Evolutionary conservation across 2,329 filamentous ascomycete species (phyloP), one percentile per base, ranked within the genome.

Genomic region (Paradendryphiella salina): DNA sequence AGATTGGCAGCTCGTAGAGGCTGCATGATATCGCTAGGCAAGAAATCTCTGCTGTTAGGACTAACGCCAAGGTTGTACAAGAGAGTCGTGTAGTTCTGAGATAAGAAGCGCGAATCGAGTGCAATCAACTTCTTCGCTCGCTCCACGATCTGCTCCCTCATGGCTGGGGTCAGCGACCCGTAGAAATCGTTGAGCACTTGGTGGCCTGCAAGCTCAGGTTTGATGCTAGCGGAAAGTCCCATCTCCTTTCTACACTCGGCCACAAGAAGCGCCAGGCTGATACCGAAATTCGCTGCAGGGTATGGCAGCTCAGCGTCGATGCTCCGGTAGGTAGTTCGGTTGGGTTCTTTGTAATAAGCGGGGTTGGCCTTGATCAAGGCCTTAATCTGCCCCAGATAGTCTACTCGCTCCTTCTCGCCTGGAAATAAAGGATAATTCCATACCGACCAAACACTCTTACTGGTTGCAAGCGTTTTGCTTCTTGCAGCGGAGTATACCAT

Each of bases 11-110:
- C 50, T 38, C 65, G 60, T 7, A 70, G 50, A 17, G 59, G 48
- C 9, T 59, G 32, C 32, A 66, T 50, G 2, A 69, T 61, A 29
- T 69, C 65, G 42, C 66, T 61, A 10, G 65, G 61, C 14, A 69
- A 53, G 35, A 67, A 15, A 18, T 54, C 49, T 36, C 23, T 59
- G 43, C 40, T 42, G 21, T n/a, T 21, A 10, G 44, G 33, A 38
- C 46, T 40, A 17, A 69, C 48, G n/a, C 61, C 59, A n/a, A 70
- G 17, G 17, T 45, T 28, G 3, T 37, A 5, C 5, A 64, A 52
- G 21, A 69, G 52, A 11, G 36, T 13, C 4, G 20, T 21, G 26
- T 52, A 60, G 11, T 46, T 18, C 13, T 59, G 33, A 3, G 50
- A 15, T 4, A 67, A 44, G 31, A 52, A 54, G 5, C 33, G 46